Evolutionary conservation across 2,329 filamentous ascomycete species (phyloP).

Genomic region (Xylariaceae sp.): DNA sequence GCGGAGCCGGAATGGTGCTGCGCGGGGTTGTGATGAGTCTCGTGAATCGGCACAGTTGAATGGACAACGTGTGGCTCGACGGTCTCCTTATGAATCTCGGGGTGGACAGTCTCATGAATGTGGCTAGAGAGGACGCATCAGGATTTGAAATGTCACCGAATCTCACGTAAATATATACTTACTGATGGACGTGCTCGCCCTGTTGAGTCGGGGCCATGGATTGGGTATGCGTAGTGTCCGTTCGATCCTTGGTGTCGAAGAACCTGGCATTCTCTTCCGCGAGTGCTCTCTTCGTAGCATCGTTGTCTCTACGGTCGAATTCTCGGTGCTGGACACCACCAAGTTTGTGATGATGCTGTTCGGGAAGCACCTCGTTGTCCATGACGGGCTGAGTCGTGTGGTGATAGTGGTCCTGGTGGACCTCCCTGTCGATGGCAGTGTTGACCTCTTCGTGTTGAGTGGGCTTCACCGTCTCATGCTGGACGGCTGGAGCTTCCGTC

Average conservation of each 20-base stretch:
- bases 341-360: constrained; percentile 59
- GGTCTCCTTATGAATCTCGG: constrained; percentile 65
- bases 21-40: constrained; percentile 63
- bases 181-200: constrained; percentile 61
- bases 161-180: constrained; percentile 5
- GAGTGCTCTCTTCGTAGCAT: constrained; percentile 41
- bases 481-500: constrained; percentile 55
- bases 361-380: constrained; percentile 38
- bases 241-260: constrained; percentile 42
- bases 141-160: too few species aligned
- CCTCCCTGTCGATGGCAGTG: constrained; percentile 62
- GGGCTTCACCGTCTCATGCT: constrained; percentile 55
- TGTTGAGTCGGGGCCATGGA: constrained; percentile 44
- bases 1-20: constrained; percentile 62
- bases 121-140: constrained; percentile 28
- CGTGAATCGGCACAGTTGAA: constrained; percentile 68
- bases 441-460: constrained; percentile 58
- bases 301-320: constrained; percentile 56
- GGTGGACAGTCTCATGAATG: constrained; percentile 66
- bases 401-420: constrained; percentile 70
- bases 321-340: constrained; percentile 55
- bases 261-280: constrained; percentile 51
- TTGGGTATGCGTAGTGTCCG: constrained; percentile 45
- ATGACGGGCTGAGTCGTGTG: constrained; percentile 62
- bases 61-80: constrained; percentile 65